Evolutionary conservation across 2,329 filamentous ascomycete species (phyloP).

Genomic region (Diaporthe velutina): DNA sequence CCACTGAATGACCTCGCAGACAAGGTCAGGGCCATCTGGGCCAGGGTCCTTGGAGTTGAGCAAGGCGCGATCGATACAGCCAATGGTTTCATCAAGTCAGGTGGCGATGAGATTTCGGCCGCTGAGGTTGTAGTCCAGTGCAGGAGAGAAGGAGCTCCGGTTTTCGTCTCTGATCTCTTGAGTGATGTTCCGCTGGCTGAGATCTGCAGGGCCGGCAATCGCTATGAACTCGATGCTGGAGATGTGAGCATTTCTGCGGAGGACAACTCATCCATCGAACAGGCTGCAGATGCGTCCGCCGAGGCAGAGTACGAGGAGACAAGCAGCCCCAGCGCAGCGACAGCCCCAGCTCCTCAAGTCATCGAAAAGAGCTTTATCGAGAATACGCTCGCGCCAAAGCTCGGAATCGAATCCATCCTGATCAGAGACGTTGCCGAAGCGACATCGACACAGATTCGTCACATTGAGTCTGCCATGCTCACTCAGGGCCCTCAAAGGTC

Average conservation of each 20-base stretch:
- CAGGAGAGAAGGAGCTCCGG: constrained; percentile 55
- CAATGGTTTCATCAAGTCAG: constrained; percentile 60
- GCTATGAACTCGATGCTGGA: constrained; percentile 3
- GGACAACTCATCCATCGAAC: constrained; percentile 21
- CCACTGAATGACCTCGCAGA: constrained; percentile 63
- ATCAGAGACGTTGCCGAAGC: constrained; percentile 64
- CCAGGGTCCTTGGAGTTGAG: constrained; percentile 55
- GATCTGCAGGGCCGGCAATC: constrained; percentile 51
- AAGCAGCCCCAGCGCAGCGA: constrained; percentile 32
- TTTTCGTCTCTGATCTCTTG: constrained; percentile 59
- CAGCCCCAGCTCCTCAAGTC: constrained; percentile 37
- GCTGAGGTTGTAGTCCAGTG: constrained; percentile 59
- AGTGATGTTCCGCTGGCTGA: constrained; percentile 57
- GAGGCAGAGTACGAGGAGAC: background rate
- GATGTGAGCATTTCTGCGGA: background rate
- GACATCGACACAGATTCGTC: constrained; percentile 60
- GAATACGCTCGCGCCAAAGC: constrained; percentile 56
- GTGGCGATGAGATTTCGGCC: constrained; percentile 61
- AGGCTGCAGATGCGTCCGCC: constrained; percentile 2
- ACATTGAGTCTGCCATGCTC: constrained; percentile 61
- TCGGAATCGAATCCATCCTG: constrained; percentile 56
- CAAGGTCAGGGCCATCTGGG: constrained; percentile 62
- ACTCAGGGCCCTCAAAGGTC: constrained; percentile 34
- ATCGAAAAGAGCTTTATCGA: constrained; percentile 54
- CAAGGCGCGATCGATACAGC: constrained; percentile 55